A percentile compares a stretch with the other conserved stretches of the same genome.
phyloP scores from a whole-genome alignment of 495 filamentous ascomycete genomes.

The Annulohypoxylon bovei region DNA sequence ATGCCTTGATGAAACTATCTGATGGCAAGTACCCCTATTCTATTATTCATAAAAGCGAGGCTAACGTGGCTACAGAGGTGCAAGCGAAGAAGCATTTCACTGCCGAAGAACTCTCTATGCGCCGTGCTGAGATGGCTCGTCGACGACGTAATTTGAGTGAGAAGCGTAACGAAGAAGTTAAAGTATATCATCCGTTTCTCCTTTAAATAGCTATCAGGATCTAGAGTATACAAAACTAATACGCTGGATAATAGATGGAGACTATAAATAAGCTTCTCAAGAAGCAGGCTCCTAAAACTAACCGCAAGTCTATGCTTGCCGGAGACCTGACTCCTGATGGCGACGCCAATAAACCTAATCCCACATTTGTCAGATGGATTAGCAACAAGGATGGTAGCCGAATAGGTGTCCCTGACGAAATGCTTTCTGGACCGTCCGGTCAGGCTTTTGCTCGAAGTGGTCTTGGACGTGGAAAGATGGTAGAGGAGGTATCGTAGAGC shows the following conservation, averaged over 20 bases:
- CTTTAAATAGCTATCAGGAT: background rate
- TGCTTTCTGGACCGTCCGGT: slow-evolving; percentile 76
- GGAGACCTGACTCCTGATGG: slow-evolving; percentile 65
- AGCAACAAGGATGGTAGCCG: slow-evolving; percentile 73
- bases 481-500: slow-evolving; percentile 53
- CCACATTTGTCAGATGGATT: slow-evolving; percentile 81
- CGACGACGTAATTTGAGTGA: slow-evolving; percentile 96
- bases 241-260: slow-evolving; percentile 73
- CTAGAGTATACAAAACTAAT: slow-evolving; percentile 8
- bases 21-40: slow-evolving; percentile 60
- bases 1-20: slow-evolving; percentile 76
- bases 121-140: slow-evolving; percentile 94
- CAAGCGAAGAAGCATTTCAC: slow-evolving; percentile 94
- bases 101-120: slow-evolving; percentile 94
- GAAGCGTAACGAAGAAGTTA: slow-evolving; percentile 98
- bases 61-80: slow-evolving; percentile 68
- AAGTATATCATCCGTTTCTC: slow-evolving; percentile 63
- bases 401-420: slow-evolving; percentile 82
- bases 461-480: slow-evolving; percentile 50
- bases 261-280: slow-evolving; percentile 97
- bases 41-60: background rate
- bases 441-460: slow-evolving; percentile 62
- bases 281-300: slow-evolving; percentile 90
- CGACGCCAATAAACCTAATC: slow-evolving; percentile 65
- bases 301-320: slow-evolving; percentile 61